Evolutionary conservation across 495 filamentous ascomycete genomes (phyloP).

Genomic region (Aspergillus homomorphus): DNA sequence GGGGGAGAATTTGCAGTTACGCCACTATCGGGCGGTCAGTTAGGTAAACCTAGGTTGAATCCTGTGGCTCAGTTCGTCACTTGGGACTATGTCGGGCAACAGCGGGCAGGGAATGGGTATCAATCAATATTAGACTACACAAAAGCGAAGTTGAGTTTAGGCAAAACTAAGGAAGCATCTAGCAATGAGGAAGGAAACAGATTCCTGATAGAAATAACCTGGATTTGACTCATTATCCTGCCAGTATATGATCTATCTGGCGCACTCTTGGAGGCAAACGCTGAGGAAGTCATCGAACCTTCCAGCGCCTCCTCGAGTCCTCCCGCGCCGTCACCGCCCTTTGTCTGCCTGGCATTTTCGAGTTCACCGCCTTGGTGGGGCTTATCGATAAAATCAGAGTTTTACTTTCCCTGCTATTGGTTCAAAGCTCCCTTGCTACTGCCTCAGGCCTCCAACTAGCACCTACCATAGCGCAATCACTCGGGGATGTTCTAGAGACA

Average conservation of each 20-base stretch:
- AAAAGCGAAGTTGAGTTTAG: not conserved
- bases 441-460: not conserved
- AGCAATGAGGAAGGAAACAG: not conserved
- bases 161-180: not conserved
- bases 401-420: conserved; percentile 5
- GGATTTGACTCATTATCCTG: not conserved
- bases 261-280: not conserved
- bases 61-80: conserved; percentile 14
- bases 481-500: not conserved
- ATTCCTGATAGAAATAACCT: not conserved
- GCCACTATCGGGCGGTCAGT: conserved; percentile 27
- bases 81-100: not conserved
- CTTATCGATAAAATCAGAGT: conserved; percentile 18
- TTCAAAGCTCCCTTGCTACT: not conserved
- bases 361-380: conserved; percentile 21
- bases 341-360: conserved; percentile 21
- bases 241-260: not conserved
- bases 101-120: not conserved
- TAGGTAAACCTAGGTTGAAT: not conserved
- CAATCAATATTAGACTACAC: not conserved
- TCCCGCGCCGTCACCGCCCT: conserved; percentile 29
- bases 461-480: not conserved
- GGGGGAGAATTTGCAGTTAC: conserved; percentile 41
- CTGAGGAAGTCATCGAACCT: conserved; percentile 32
- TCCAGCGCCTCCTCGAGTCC: conserved; percentile 38